phyloP scores from a whole-genome alignment of 2,329 filamentous ascomycete genomes.

The Diplodia intermedia region DNA sequence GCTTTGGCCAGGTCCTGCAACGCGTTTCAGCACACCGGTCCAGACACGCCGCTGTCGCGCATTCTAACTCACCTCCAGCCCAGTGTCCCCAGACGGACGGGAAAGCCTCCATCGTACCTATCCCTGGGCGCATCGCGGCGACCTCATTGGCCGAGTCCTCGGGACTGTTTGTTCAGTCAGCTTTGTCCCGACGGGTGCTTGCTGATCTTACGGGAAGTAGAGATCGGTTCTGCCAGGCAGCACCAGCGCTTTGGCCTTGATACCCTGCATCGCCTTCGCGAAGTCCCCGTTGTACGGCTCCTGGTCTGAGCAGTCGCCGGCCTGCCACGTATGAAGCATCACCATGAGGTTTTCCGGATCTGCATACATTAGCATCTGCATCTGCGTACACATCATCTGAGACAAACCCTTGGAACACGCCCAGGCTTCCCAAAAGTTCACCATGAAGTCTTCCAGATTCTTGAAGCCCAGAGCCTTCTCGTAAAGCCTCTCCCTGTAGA shows the following conservation, averaged over 20 bases:
- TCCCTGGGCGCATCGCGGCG: conserved; percentile 63
- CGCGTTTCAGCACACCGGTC: neutral
- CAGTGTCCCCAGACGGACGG: conserved; percentile 70
- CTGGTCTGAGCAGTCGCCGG: conserved; percentile 72
- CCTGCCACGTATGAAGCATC: conserved; percentile 82
- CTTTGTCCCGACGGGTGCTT: neutral
- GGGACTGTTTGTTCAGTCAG: conserved; percentile 56
- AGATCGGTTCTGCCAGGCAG: conserved; percentile 76
- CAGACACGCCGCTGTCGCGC: neutral
- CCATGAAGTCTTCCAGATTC: conserved; percentile 75
- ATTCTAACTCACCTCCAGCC: conserved; percentile 55
- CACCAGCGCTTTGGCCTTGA: conserved; percentile 75
- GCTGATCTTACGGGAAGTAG: conserved; percentile 71
- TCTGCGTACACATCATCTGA: neutral
- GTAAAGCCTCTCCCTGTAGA: conserved; percentile 76
- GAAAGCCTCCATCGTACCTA: conserved; percentile 62
- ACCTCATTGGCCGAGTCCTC: conserved; percentile 82
- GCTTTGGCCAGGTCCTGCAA: conserved; percentile 70
- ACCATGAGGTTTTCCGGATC: conserved; percentile 77
- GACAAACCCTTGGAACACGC: conserved; percentile 67
- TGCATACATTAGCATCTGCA: conserved; percentile 35
- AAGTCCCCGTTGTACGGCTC: conserved; percentile 73
- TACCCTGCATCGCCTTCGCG: conserved; percentile 65
- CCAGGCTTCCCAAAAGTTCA: conserved; percentile 78
- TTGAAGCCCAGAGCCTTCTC: conserved; percentile 69